phyloP scores from a whole-genome alignment of 257 asterid genomes.

The Primulina eburnea region DNA sequence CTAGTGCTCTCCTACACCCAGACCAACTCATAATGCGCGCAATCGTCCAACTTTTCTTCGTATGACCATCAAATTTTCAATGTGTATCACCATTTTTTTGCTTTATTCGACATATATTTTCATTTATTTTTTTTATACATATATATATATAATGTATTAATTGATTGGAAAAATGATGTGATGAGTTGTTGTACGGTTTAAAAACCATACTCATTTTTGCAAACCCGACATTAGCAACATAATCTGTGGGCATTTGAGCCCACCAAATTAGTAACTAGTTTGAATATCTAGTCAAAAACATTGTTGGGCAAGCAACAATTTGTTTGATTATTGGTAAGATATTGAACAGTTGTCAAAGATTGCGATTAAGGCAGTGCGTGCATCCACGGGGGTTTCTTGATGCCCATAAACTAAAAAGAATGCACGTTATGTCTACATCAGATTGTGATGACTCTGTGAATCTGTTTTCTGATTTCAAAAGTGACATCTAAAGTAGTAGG shows the following conservation, averaged over 20 bases:
- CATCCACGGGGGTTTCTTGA: neutral
- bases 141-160: too few species aligned
- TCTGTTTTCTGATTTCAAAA: neutral
- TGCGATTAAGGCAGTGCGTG: neutral
- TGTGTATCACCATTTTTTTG: too few species aligned
- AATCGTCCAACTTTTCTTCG: too few species aligned
- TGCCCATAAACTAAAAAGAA: neutral
- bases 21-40: neutral
- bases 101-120: too few species aligned
- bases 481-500: too few species aligned
- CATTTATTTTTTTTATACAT: too few species aligned
- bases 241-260: neutral
- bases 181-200: too few species aligned
- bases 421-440: neutral
- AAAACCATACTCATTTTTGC: too few species aligned
- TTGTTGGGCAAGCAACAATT: neutral
- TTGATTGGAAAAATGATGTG: too few species aligned
- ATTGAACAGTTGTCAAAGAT: neutral
- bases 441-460: neutral
- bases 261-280: neutral
- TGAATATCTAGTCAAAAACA: neutral
- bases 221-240: too few species aligned
- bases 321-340: neutral
- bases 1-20: neutral
- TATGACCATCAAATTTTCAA: too few species aligned